Base-by-base conservation (phyloP, 2,329 filamentous ascomycete genomes). In the Scytalidium sp. region DNA sequence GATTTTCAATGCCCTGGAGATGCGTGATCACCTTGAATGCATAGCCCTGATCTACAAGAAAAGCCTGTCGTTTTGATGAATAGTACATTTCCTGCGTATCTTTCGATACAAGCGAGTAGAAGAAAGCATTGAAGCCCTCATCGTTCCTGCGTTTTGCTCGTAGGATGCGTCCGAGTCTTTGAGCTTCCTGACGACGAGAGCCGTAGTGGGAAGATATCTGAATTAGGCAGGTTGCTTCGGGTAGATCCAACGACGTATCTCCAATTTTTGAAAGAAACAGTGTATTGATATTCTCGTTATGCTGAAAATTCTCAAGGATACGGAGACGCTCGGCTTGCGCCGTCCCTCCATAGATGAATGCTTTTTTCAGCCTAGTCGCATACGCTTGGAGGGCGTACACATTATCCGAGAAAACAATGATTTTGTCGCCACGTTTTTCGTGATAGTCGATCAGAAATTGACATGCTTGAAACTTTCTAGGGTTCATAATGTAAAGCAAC, bases 1-100 rank as follows among this genome's bases (percentile, higher is more conserved):
- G 87, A 51, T 89, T 82, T 53, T 97, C 90, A 56, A 99, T 90
- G 45, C 93, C 94, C 62, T 92, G 87, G 7, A 99, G 78, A 63
- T 96, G 90, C 0, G 94, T 99, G 66, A 99, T 99, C 54, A 97
- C 93, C 67, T 97, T 97, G 79, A 99, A 99, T 0, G 94, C 93
- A 66, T 99, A 99, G 9, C 94, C 94, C 70, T 99, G 94, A 58
- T 99, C 94, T 19, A 99, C 92, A 1, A 99, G 77, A 73, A 99
- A 99, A 1, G 94, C 93, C 69, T 99, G 94, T 9, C 94, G 83
- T 70, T 97, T 97, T 3, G 91, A 92, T 0, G 93, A 97, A 68
- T 96, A 99, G 66, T 85, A 94, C 93, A 99, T 97, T 68, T 99
- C 94, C 54, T 92, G 87, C 0, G 94, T 99, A 65, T 99, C 94